Conservation (phyloP, 192 early-diverging fungal species). For the Dissophora globulifera region DNA sequence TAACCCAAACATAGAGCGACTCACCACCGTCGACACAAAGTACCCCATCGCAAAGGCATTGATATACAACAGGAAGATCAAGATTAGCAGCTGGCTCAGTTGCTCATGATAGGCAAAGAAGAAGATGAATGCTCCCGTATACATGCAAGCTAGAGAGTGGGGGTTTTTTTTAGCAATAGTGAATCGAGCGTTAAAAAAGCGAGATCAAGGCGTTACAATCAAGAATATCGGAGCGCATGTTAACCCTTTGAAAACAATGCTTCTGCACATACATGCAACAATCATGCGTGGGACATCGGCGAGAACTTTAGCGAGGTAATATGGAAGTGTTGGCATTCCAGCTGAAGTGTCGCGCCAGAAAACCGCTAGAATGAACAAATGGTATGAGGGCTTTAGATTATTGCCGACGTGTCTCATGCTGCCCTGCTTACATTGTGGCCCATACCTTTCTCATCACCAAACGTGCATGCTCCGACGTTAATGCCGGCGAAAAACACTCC, state of each 20-base stretch:
- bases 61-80: slow-evolving; percentile 62
- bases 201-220: too few species aligned
- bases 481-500: slow-evolving; percentile 70
- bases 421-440: too few species aligned
- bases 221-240: too few species aligned
- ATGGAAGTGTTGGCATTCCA: slow-evolving; percentile 69
- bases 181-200: too few species aligned
- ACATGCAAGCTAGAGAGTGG: slow-evolving; percentile 55
- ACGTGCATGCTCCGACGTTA: slow-evolving; percentile 62
- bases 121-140: slow-evolving; percentile 62
- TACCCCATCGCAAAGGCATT: slow-evolving; percentile 67
- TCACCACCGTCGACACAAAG: slow-evolving; percentile 60
- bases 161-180: too few species aligned
- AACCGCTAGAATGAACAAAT: slow-evolving; percentile 62
- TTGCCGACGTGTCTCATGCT: too few species aligned
- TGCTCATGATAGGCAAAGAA: slow-evolving; percentile 58
- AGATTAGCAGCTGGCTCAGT: slow-evolving; percentile 31
- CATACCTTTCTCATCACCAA: slow-evolving; percentile 66
- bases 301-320: slow-evolving; percentile 67
- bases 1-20: slow-evolving; percentile 57
- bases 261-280: slow-evolving; percentile 57
- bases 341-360: slow-evolving; percentile 70
- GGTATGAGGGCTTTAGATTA: too few species aligned
- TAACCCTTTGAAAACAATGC: too few species aligned
- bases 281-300: slow-evolving; percentile 70